Evolutionary conservation across 257 asterid genomes (phyloP), one percentile per base, ranked within the genome.

Genomic region (Craterostigma plantagineum): DNA sequence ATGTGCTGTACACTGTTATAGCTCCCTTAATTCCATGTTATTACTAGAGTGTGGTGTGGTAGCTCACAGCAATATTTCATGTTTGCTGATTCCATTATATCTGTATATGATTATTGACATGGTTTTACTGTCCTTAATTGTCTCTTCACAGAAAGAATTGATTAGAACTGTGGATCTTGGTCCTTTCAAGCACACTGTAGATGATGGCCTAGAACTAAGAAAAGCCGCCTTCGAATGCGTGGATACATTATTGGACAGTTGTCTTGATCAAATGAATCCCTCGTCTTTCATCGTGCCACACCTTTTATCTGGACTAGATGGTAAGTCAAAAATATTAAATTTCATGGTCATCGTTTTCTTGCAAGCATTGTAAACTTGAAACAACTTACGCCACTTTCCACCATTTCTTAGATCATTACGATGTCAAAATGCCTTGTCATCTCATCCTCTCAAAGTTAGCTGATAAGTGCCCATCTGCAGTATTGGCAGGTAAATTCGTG

Each of bases 371-470:
- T 6, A 23, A 23, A 23, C 2, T n/a, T n/a, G 6, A 23, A 23
- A 23, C 2, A 23, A 23, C 2, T 16, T 51, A 35, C 41, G 51
- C 36, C 16, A 15, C 11, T 51, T 59, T 16, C 54, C 42, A 39
- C 45, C 34, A 13, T 15, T 43, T 54, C n/a, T 42, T 79, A 90
- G 99, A 90, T 71, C 99, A 90, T 67, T 90, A 90, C 59, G 99
- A 90, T 52, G 96, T 90, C 57, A 90, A 90, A 71, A 90, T 83
- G 99, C 96, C 99, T 46, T 90, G 99, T 48, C 99, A 90, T 63
- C 94, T 90, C 42, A 90, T 90, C 81, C 94, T 90, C 17, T 83
- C 99, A 38, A 83, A 83, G 70, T 77, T 90, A 59, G 87, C 92
- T 0, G 94, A 90, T 48, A 90, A 90, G 77, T 83, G 99, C 44